Base-by-base conservation (phyloP, 257 asterid species). In the Thymus mandschuricus region DNA sequence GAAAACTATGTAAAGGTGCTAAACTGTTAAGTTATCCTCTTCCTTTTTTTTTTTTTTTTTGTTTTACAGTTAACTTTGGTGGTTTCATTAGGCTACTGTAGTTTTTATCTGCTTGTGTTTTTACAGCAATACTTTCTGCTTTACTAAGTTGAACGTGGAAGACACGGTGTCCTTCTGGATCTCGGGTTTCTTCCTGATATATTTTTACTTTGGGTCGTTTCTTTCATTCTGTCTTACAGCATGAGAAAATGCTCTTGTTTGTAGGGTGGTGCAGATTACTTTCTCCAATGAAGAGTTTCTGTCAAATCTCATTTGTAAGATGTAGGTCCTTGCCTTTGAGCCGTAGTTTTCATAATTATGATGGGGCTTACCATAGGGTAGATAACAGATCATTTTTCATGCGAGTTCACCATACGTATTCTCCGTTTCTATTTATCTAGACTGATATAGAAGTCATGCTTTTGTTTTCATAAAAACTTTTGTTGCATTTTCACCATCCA, bases 1-100 rank as follows among this genome's bases (percentile, higher is more conserved):
- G 68, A 51, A 73, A 71, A 75, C 5, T 69, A 57, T 52, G 40
- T 71, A 8, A 71, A 79, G 72, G 92, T 88, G 80, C 40, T 73
- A 48, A 57, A 46, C 71, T 55, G 66, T 79, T 64, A 64, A 64
- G 44, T 67, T 66, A 66, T 65, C 46, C 64, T 65, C 75, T 72
- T 65, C 46, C 64, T 65, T 78, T 72, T 66, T 45, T 30, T 34
- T 8, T 52, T 61, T 60, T 73, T 56, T 58, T 4, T 31, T 50
- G 52, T 11, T 3, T 21, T 27, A 33, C 41, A 21, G 64, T 56
- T 66, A 30, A 60, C 44, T 8, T 60, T 29, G 35, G 44, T 52
- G 41, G 67, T 58, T 61, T 46, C 63, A 49, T 29, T 2, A 56
- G 46, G 28, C 66, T 71, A 13, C 69, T 54, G 66, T 61, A 56